Evolutionary conservation across 176 grass and related monocot species (phyloP), one percentile per base, ranked within the genome.

Genomic region (Avena sativa): DNA sequence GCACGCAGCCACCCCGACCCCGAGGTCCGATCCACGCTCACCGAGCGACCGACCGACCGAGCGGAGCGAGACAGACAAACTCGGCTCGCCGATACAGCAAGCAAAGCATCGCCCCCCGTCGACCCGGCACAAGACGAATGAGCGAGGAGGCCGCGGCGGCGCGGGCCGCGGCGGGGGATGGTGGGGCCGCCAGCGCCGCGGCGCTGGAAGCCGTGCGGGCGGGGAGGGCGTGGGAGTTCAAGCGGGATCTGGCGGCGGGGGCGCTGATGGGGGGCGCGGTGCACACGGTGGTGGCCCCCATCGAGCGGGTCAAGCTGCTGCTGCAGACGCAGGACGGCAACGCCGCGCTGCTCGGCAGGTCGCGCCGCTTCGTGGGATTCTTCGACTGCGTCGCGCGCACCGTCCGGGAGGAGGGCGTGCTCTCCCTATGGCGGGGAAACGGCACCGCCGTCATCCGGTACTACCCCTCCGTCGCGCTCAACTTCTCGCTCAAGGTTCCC

Each of bases 281-380:
- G 79, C 97, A 99, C 89, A 99, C 97, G 17, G 97, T 99, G 92
- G 94, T 99, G 90, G 97, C 97, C 85, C 97, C 94, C 58, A 96
- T 99, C 85, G 97, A 99, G 81, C 87, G 97, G 85, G 97, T 88
- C 57, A 99, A 99, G 92, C 91, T 99, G 69, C 90, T 99, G 85
- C 97, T 96, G 64, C 97, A 96, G 97, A 99, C 94, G 57, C 97
- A 96, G 88, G 97, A 99, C 46, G 94, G 97, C 86, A 99, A 99
- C 93, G 92, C 94, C 8, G 97, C 91, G 23, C 87, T 99, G 78
- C 93, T 96, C 23, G 90, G 85, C 2, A 74, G 89, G 15, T 71
- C 84, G 26, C 90, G 84, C 88, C 76, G 89, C 73, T 99, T 99
- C 94, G 81, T 90, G 16, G 94, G 97, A 0, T 96, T 99, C 85